These are phyloP conservation scores for Aspergillus pseudonomiae DNA, from an alignment of 2,329 filamentous ascomycete genomes.

Conservation along the genomic window DNA sequence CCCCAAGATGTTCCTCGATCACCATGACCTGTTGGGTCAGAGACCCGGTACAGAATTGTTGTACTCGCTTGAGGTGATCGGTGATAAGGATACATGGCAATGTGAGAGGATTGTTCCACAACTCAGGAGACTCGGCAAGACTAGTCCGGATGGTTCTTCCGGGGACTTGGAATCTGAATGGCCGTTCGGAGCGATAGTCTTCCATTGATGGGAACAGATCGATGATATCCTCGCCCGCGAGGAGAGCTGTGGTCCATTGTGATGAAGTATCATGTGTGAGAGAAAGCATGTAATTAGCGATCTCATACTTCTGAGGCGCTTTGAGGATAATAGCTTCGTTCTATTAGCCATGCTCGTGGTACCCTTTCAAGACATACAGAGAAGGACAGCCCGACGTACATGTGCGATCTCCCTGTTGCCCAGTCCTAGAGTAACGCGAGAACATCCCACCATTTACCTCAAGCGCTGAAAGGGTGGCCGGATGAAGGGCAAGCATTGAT, in stretches of 20 bases:
- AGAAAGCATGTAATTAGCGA: constrained; percentile 11
- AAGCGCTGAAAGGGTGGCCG: neutral
- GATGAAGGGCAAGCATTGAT: neutral
- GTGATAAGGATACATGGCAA: neutral
- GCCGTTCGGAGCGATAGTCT: neutral
- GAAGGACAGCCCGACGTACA: neutral
- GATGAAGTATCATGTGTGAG: constrained; percentile 6
- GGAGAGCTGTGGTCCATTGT: neutral
- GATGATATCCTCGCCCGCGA: neutral
- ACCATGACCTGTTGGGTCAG: neutral
- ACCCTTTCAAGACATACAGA: neutral
- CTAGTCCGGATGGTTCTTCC: neutral
- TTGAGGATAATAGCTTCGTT: constrained; percentile 7
- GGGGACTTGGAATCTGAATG: neutral
- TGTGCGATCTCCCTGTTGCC: neutral
- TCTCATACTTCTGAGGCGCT: constrained; percentile 11
- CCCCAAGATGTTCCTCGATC: neutral
- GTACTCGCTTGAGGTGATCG: neutral
- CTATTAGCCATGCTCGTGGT: neutral
- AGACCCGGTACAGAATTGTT: neutral
- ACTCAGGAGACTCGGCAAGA: neutral
- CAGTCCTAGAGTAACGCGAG: neutral
- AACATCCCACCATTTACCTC: neutral
- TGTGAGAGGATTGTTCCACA: neutral
- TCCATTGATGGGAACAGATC: neutral